Evolutionary conservation across 257 asterid species (phyloP).

Genomic region (Salvia hispanica): DNA sequence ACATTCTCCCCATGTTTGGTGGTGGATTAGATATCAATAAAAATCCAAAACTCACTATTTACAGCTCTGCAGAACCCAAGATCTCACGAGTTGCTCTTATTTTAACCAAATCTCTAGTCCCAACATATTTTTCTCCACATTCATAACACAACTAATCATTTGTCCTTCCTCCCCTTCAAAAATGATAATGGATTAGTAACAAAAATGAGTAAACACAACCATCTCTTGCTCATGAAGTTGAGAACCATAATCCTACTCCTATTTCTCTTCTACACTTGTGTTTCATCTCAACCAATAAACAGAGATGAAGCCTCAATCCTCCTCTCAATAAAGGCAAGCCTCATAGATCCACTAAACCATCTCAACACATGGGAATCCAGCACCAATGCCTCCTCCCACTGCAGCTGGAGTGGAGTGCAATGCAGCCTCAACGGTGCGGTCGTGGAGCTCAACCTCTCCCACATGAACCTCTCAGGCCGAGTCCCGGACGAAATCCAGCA

Average conservation of each 20-base stretch:
- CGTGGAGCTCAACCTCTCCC: constrained; percentile 59
- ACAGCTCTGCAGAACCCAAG: constrained; percentile 73
- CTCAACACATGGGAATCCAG: constrained; percentile 58
- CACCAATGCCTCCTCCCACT: constrained; percentile 42
- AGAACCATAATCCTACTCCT: constrained; percentile 23
- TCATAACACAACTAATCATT: constrained; percentile 18
- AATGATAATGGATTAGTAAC: constrained; percentile 24
- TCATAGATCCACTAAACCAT: constrained; percentile 56
- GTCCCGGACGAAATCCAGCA: constrained; percentile 47
- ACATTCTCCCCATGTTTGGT: constrained; percentile 71
- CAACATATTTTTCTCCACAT: neutral
- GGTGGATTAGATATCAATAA: constrained; percentile 54
- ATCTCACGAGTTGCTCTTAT: constrained; percentile 51
- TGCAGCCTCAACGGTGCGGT: constrained; percentile 61
- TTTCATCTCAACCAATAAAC: neutral
- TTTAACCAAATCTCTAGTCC: neutral
- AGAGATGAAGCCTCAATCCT: constrained; percentile 48
- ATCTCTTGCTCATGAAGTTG: constrained; percentile 37
- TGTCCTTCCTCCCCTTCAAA: constrained; percentile 35
- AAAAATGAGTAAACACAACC: constrained; percentile 14
- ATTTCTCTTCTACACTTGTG: constrained; percentile 23
- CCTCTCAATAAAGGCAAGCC: constrained; percentile 47
- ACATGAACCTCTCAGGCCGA: constrained; percentile 67
- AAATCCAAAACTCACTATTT: constrained; percentile 52
- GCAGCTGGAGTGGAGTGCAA: constrained; percentile 68